A percentile compares a stretch with the other conserved stretches of the same genome.
phyloP scores from a whole-genome alignment of 345 rosid genomes.

The Salix purpurea region DNA sequence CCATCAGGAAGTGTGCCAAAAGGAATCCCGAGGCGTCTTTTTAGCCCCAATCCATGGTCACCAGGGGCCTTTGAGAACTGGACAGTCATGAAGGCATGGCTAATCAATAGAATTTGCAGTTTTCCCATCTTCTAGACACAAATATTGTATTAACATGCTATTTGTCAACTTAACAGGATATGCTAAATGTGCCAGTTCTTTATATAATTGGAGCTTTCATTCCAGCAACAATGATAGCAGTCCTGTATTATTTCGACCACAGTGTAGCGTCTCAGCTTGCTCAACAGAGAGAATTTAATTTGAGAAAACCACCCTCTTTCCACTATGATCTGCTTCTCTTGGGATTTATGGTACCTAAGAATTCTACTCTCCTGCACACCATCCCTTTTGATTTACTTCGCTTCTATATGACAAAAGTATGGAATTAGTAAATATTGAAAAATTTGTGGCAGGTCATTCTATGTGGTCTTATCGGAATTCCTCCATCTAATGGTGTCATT shows the following conservation, averaged over 20 bases:
- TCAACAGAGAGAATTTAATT: slow-evolving; percentile 32
- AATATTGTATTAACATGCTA: background rate
- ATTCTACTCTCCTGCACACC: background rate
- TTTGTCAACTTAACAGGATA: slow-evolving; percentile 27
- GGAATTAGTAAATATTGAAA: slow-evolving; percentile 6
- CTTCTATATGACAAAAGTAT: background rate
- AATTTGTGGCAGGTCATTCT: slow-evolving; percentile 19
- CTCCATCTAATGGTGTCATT: slow-evolving; percentile 31
- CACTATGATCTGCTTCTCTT: slow-evolving; percentile 32
- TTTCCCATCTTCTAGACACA: background rate
- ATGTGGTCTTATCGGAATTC: slow-evolving; percentile 27
- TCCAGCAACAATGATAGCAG: slow-evolving; percentile 34
- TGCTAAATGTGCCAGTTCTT: slow-evolving; percentile 24
- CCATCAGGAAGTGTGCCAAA: slow-evolving; percentile 18
- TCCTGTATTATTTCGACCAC: slow-evolving; percentile 31
- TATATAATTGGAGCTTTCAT: slow-evolving; percentile 32
- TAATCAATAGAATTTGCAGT: background rate
- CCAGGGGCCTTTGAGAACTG: slow-evolving; percentile 26
- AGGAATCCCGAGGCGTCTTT: slow-evolving; percentile 27
- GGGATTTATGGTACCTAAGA: slow-evolving; percentile 25
- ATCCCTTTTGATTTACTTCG: background rate
- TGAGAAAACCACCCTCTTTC: slow-evolving; percentile 32
- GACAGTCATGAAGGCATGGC: slow-evolving; percentile 25
- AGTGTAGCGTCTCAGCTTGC: slow-evolving; percentile 34
- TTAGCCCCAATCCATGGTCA: slow-evolving; percentile 31